These are phyloP conservation scores for Dendrobium officinale DNA, from an alignment of 106 monocot genomes.

Conservation along the genomic window DNA sequence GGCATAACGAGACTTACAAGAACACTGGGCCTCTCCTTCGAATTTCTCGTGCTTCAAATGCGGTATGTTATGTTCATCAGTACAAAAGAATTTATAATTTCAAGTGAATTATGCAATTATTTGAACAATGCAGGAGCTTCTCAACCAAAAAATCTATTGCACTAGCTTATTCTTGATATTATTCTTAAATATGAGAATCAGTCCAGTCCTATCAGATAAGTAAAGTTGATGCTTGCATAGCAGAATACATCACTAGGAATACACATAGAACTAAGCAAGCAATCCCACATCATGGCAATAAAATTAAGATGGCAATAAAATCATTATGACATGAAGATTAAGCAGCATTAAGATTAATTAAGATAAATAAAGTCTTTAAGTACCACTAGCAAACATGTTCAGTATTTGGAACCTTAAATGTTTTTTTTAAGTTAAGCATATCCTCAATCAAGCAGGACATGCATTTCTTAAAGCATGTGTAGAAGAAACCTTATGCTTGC, in stretches of 20 bases:
- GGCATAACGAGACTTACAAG: slow-evolving; percentile 25
- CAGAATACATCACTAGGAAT: no score
- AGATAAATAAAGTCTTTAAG: no score
- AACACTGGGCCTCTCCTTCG: slow-evolving; percentile 11
- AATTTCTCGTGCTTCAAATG: slow-evolving; percentile 27
- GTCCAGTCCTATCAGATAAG: no score
- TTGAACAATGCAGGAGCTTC: not conserved
- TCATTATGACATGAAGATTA: no score
- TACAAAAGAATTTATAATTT: not conserved
- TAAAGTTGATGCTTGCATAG: no score
- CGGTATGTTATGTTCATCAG: slow-evolving; percentile 16
- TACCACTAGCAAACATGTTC: not conserved
- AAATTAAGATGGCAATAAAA: no score
- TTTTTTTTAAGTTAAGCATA: not conserved
- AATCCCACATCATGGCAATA: no score
- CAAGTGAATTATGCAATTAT: not conserved
- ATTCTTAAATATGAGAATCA: no score
- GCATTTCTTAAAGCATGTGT: not conserved
- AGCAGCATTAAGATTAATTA: no score
- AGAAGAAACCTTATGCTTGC: not conserved
- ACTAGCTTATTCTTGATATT: not conserved
- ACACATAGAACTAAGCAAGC: no score
- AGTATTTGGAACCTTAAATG: not conserved
- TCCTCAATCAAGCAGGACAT: no score
- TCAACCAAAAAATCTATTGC: not conserved